Evolutionary conservation across 2,329 filamentous ascomycete species (phyloP), one percentile per base, ranked within the genome.

Genomic region (Trichoderma breve): DNA sequence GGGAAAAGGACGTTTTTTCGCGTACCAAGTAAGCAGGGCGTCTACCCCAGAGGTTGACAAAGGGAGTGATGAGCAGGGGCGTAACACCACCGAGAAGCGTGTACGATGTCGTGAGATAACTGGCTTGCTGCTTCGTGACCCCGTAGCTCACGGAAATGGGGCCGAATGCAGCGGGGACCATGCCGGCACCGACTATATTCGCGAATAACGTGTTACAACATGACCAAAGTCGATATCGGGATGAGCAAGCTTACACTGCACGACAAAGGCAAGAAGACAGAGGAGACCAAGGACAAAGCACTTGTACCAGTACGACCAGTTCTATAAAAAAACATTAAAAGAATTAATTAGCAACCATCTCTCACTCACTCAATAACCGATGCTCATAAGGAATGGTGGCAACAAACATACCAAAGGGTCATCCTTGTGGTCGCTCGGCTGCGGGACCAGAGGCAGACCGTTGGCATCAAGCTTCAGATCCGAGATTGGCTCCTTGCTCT

Each of bases 91-190:
- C 66, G 66, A 69, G 39, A 51, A 69, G 66, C 66, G 66, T 69
- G 66, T 69, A 69, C n/a, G 66, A 47, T 14, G 66, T 69, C 26
- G 66, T 69, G 66, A 69, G 66, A 47, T 69, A 69, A 53, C 66
- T 69, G 55, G 66, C 66, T 15, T 26, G 32, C 55, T 69, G 66
- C 9, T 61, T 28, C 36, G 66, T 51, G 36, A 69, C 66, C 15
- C 55, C 55, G 21, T 69, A 69, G 55, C 28, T 32, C 14, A 24
- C n/a, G 12, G 66, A 36, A 47, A 69, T 69, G 26, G 55, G 55
- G 34, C 66, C 66, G 12, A 69, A 69, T 5, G 66, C 66, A 32
- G 66, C 66, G 6, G 66, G 66, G 21, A 69, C 66, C 66, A 69
- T 69, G 26, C 66, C 66, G n/a, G 66, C 53, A n/a, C 66, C 66